Base-by-base conservation (phyloP, 768 basidiomycete genomes). In the Lentinus tigrinus region DNA sequence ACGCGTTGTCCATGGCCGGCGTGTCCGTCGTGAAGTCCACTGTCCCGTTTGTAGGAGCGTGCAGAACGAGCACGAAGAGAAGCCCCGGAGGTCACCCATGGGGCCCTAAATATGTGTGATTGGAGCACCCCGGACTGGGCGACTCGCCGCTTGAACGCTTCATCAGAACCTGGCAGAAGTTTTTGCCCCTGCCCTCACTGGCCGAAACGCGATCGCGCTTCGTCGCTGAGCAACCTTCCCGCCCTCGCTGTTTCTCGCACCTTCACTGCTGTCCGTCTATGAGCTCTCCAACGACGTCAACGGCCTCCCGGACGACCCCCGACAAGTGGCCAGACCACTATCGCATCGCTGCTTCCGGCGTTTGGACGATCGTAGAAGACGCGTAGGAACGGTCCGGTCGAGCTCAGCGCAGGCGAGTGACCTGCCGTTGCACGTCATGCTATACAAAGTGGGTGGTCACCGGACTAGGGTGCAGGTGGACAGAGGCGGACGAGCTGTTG, bases 1-100 rank as follows among this genome's bases (percentile, higher is more conserved):
- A 43, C 49, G 48, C 55, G 48, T 56, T 49, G 14, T 49, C 55
- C 47, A 48, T 56, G 55, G 21, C 19, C 55, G 19, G 36, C 46
- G 47, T 47, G 24, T 21, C 16, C 54, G 26, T 47, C 48, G 38
- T 23, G 11, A n/a, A 14, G 19, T 16, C n/a, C n/a, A n/a, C n/a
- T n/a, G n/a, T n/a, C 21, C 53, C 23, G 38, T 23, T 23, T 17
- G 53, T 26, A 14, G 31, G 16, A 24, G 21, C 14, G 53, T 23
- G 44, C 46, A 26, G 26, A 17, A 27, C 42, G 27, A 46, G 19
- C 34, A 46, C 53, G 53, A 36, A 44, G 44, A 42, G 19, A 31
- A 34, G 31, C 34, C 6, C 31, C 31, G 53, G 34, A 37, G 28
- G 21, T 21, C 19, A 17, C 44, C 21, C 52, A 36, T 46, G 21